Conservation (phyloP, 2,329 filamentous ascomycete species). For the Harringtonia aguacate region DNA sequence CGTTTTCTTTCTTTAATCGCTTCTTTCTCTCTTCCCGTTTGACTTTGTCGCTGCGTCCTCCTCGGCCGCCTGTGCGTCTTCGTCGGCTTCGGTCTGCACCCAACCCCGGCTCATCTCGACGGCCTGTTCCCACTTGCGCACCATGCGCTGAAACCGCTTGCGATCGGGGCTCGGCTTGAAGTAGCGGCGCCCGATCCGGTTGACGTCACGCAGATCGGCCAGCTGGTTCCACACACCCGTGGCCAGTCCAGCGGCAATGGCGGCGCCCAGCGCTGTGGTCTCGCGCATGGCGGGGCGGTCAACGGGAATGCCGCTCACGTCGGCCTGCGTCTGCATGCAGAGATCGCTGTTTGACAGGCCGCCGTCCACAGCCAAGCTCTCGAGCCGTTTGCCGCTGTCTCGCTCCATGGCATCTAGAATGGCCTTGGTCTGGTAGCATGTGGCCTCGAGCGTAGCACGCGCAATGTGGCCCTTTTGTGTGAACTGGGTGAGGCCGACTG, state of each 20-base stretch:
- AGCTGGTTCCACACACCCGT: slow-evolving; percentile 69
- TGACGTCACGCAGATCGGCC: slow-evolving; percentile 62
- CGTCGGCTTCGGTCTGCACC: slow-evolving; percentile 23
- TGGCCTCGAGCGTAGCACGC: slow-evolving; percentile 80
- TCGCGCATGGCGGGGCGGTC: slow-evolving; percentile 82
- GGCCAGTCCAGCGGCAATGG: slow-evolving; percentile 81
- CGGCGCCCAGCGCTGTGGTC: slow-evolving; percentile 79
- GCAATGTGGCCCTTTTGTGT: slow-evolving; percentile 84
- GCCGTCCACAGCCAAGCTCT: slow-evolving; percentile 72
- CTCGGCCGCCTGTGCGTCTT: slow-evolving; percentile 1
- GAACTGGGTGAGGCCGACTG: slow-evolving; percentile 73
- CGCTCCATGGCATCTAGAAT: slow-evolving; percentile 87
- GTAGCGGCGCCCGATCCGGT: slow-evolving; percentile 54
- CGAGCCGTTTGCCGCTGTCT: slow-evolving; percentile 67
- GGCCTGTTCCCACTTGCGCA: slow-evolving; percentile 44
- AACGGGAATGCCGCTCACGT: slow-evolving; percentile 73
- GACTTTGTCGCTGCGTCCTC: too few relatives aligned
- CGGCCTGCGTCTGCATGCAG: slow-evolving; percentile 85
- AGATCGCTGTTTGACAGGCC: slow-evolving; percentile 83
- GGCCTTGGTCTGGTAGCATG: slow-evolving; percentile 85
- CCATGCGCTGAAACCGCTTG: slow-evolving; percentile 30
- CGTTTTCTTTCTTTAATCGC: too few relatives aligned
- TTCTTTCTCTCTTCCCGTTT: too few relatives aligned
- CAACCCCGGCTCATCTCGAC: slow-evolving; percentile 49
- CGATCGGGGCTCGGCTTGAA: slow-evolving; percentile 56